Percentiles rank a stretch among this genome's conserved stretches.
These are phyloP conservation scores for Lecanicillium sp. DNA, from an alignment of 2,329 filamentous ascomycete genomes.

Conservation along the genomic window DNA sequence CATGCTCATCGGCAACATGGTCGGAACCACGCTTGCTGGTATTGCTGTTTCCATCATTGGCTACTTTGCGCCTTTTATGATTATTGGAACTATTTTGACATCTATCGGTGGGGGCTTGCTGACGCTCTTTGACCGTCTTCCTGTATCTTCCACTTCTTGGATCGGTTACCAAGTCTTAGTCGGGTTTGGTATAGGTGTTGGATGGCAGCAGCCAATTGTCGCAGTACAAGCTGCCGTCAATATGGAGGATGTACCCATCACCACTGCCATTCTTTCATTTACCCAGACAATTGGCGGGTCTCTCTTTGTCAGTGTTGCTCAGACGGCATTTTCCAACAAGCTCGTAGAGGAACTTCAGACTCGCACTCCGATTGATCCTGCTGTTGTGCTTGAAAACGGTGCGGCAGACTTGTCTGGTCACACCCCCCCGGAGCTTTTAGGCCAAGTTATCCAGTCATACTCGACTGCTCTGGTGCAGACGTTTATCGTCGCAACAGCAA, in stretches of 20 bases:
- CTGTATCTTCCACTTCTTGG: constrained; percentile 6
- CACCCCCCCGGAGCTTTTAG: background rate
- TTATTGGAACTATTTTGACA: constrained; percentile 18
- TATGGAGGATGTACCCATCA: constrained; percentile 31
- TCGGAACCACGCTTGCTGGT: background rate
- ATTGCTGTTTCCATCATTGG: background rate
- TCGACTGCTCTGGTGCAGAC: constrained; percentile 1
- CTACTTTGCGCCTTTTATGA: constrained; percentile 21
- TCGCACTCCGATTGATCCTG: background rate
- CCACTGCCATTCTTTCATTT: constrained; percentile 35
- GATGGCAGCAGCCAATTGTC: constrained; percentile 36
- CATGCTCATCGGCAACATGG: constrained; percentile 14
- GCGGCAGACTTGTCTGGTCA: constrained; percentile 1
- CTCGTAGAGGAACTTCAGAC: background rate
- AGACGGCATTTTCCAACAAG: constrained; percentile 4
- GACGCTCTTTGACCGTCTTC: constrained; percentile 21
- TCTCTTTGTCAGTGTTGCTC: constrained; percentile 3
- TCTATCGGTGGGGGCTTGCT: constrained; percentile 27
- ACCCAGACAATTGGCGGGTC: constrained; percentile 33
- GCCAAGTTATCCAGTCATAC: background rate
- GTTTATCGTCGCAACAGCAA: constrained; percentile 1
- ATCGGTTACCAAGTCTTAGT: constrained; percentile 22
- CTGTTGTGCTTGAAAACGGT: background rate
- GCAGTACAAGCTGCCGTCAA: constrained; percentile 36
- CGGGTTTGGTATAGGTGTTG: constrained; percentile 34